A percentile compares a stretch with the other conserved stretches of the same genome.
phyloP scores from a whole-genome alignment of 768 basidiomycete genomes.

The Ramaria sp. region DNA sequence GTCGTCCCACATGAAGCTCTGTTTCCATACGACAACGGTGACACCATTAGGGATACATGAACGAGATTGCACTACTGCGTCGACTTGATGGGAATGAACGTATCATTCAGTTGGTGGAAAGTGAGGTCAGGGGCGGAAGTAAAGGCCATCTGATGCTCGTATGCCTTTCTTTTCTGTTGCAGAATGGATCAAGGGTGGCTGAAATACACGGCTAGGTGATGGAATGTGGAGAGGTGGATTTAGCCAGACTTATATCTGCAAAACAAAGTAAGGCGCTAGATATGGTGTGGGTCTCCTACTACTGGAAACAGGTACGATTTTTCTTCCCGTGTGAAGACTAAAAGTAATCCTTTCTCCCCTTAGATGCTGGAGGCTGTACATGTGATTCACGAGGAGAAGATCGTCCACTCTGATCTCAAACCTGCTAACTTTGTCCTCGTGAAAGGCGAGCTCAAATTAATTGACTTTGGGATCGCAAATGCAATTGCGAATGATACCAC shows the following conservation, averaged over 20 bases:
- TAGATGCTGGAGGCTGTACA: constrained; percentile 99
- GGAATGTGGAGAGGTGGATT: constrained; percentile 89
- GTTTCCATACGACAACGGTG: not conserved
- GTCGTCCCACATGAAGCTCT: not conserved
- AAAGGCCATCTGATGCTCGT: constrained; percentile 64
- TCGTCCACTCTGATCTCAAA: constrained; percentile 97
- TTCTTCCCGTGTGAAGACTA: not conserved
- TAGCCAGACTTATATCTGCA: constrained; percentile 74
- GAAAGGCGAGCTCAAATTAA: constrained; percentile 88
- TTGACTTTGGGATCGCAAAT: constrained; percentile 99
- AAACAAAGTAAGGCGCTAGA: constrained; percentile 77
- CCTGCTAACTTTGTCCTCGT: constrained; percentile 98
- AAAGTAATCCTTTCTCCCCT: not conserved
- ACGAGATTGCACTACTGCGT: constrained; percentile 88
- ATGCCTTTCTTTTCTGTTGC: not conserved
- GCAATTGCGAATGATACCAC: constrained; percentile 98
- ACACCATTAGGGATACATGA: constrained; percentile 60
- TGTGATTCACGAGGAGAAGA: constrained; percentile 95
- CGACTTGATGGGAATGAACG: constrained; percentile 89
- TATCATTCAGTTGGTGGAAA: constrained; percentile 86
- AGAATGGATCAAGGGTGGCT: no score
- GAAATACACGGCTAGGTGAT: constrained; percentile 45
- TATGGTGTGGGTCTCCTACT: constrained; percentile 90
- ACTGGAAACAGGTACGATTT: constrained; percentile 83
- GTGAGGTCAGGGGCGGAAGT: constrained; percentile 71